Evolutionary conservation across 139 green algal genomes (phyloP), one percentile per base, ranked within the genome.

Genomic region (Chlamydomonas urium): DNA sequence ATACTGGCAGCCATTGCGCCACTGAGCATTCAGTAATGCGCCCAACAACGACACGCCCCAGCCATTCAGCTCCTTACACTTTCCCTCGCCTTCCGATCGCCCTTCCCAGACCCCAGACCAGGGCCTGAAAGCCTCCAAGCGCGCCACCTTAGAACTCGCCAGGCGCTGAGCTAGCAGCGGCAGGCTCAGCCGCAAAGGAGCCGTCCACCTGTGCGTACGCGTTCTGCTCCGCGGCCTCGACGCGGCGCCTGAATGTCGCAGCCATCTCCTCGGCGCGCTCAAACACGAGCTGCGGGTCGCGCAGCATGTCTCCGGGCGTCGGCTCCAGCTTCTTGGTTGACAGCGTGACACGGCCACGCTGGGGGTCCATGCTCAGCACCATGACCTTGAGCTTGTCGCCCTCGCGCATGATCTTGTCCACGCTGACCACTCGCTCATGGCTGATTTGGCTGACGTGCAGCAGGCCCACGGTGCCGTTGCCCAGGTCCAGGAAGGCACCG

Each of bases 271-370:
- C 94, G 23, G 94, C 94, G 69, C 91, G 90, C 42, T 94, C 93
- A 74, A 91, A 98, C 62, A 99, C 94, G 28, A 94, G 83, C 48
- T 79, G 72, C 23, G 94, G 94, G 85, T 98, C 85, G 28, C 80
- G 77, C 62, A 99, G 79, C 94, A 99, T 98, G 85, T 97, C 94
- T 36, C 94, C 94, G 4, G 93, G 92, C 29, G 85, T 92, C 23
- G 90, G 88, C 89, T 99, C 96, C 65, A 99, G 88, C 88, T 98
- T 98, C 85, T 97, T 97, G 24, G 96, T 99, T 69, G 86, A 94
- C 58, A 99, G 83, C 35, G 88, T 90, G 36, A 99, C 77, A 42
- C 95, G 88, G 56, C 91, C 87, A 3, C 87, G 82, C 32, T 97
- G 89, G 19, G 74, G 76, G 80, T 99, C 96, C 63, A 95, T 84